A percentile compares a stretch with the other conserved stretches of the same genome.
phyloP scores from a whole-genome alignment of 441 rosid genomes.

The Arabidopsis lyrata region DNA sequence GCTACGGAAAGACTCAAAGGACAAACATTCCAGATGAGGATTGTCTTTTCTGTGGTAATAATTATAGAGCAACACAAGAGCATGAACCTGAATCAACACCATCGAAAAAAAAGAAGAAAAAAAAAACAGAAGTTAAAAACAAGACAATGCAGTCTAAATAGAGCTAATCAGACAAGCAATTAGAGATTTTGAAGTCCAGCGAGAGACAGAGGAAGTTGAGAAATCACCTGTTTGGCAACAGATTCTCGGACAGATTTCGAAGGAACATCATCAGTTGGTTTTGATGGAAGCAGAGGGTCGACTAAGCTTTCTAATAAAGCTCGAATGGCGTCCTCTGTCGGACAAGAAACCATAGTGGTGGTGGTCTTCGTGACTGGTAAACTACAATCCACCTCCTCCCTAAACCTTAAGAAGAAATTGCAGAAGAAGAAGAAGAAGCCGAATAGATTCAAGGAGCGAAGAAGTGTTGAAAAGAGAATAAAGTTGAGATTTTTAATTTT shows the following conservation, averaged over 20 bases:
- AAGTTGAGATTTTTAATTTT: slow-evolving; percentile 23
- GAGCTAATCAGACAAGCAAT: slow-evolving; percentile 2
- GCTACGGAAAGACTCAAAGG: slow-evolving; percentile 71
- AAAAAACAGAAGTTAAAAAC: not conserved
- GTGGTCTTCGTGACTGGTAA: slow-evolving; percentile 27
- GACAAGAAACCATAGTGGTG: slow-evolving; percentile 43
- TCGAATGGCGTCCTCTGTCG: slow-evolving; percentile 71
- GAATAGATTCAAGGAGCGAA: not conserved
- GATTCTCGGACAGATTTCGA: slow-evolving; percentile 51
- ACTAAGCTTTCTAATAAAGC: slow-evolving; percentile 67
- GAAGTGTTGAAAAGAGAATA: not conserved
- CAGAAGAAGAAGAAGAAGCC: not conserved
- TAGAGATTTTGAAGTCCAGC: not conserved
- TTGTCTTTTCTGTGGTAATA: slow-evolving; percentile 71
- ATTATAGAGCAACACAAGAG: slow-evolving; percentile 79
- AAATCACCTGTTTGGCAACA: slow-evolving; percentile 76
- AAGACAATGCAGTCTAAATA: not conserved
- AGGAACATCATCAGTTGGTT: slow-evolving; percentile 48
- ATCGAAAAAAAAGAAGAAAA: not conserved
- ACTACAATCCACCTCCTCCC: slow-evolving; percentile 24
- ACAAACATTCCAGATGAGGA: slow-evolving; percentile 56
- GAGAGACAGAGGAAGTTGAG: not conserved
- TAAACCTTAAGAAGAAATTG: not conserved
- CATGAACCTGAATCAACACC: slow-evolving; percentile 60
- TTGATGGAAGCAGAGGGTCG: slow-evolving; percentile 73